phyloP scores from a whole-genome alignment of 805 yeast genomes.

The Yamadazyma ubonensis region DNA sequence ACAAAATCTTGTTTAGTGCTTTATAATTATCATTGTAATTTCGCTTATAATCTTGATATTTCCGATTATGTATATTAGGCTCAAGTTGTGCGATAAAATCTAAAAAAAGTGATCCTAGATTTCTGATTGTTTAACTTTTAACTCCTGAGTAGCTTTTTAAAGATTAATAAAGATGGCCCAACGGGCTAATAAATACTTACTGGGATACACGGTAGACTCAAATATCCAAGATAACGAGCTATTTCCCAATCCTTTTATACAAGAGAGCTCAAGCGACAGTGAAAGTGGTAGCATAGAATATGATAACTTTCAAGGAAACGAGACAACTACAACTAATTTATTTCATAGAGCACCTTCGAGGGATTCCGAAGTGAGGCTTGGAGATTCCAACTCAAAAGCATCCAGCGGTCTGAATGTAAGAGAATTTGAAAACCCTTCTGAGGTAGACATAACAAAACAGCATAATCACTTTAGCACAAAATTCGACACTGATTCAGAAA shows the following conservation, averaged over 20 bases:
- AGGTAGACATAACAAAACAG: conserved; percentile 9
- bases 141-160: not conserved
- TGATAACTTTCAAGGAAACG: not conserved
- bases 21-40: too few species aligned
- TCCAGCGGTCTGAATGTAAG: not conserved
- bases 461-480: conserved; percentile 17
- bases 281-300: conserved; percentile 10
- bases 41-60: too few species aligned
- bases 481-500: conserved; percentile 22
- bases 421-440: conserved; percentile 1
- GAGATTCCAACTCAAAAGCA: conserved; percentile 1
- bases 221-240: conserved; percentile 14
- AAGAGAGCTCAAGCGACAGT: conserved; percentile 5
- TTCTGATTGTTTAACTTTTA: not conserved
- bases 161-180: conserved; percentile 10
- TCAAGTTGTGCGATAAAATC: not conserved
- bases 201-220: conserved; percentile 19
- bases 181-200: conserved; percentile 15
- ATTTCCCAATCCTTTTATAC: conserved; percentile 14
- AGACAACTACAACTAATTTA: conserved; percentile 9
- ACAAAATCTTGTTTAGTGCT: too few species aligned
- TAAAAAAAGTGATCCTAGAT: not conserved
- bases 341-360: conserved; percentile 12
- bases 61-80: not conserved
- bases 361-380: conserved; percentile 8